Percentiles rank a stretch among this genome's conserved stretches.
Conservation (phyloP, 139 green algal genomes). For the Chlamydomonas sp. region DNA sequence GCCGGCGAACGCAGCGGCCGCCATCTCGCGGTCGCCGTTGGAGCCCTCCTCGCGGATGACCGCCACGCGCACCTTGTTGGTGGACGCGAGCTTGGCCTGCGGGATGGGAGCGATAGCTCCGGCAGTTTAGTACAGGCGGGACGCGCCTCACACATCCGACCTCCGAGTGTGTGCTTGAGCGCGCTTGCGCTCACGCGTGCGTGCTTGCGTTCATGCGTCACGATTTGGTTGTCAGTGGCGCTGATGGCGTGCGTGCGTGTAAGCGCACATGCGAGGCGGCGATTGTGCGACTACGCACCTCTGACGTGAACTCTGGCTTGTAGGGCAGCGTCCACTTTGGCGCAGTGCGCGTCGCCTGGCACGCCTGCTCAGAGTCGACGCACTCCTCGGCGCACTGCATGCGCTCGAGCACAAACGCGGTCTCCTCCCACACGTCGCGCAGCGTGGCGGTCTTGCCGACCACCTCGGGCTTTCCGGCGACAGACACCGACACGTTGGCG, state of each 20-base stretch:
- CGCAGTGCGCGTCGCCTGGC: conserved; percentile 39
- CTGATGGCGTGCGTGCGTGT: no score
- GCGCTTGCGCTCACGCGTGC: no score
- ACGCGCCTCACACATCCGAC: no score
- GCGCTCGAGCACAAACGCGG: conserved; percentile 84
- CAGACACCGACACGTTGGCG: conserved; percentile 33
- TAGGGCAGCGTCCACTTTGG: conserved; percentile 81
- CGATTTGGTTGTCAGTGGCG: no score
- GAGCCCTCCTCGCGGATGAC: conserved; percentile 93
- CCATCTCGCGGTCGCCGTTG: conserved; percentile 98
- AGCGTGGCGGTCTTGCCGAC: conserved; percentile 44
- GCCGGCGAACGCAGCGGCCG: conserved; percentile 68
- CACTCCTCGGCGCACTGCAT: conserved; percentile 72
- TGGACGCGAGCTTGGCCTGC: conserved; percentile 46
- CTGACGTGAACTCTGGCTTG: conserved; percentile 62
- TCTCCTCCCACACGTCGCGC: conserved; percentile 90
- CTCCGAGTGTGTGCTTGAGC: no score
- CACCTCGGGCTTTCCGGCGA: conserved; percentile 46
- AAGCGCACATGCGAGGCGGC: no score
- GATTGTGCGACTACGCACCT: no score
- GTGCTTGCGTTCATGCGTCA: no score
- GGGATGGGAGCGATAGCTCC: no score
- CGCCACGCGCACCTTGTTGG: conserved; percentile 71
- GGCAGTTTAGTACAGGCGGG: no score
- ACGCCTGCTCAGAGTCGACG: conserved; percentile 70